Conservation (phyloP, 169 alveolate genomes). For the Eimeria necatrix region DNA sequence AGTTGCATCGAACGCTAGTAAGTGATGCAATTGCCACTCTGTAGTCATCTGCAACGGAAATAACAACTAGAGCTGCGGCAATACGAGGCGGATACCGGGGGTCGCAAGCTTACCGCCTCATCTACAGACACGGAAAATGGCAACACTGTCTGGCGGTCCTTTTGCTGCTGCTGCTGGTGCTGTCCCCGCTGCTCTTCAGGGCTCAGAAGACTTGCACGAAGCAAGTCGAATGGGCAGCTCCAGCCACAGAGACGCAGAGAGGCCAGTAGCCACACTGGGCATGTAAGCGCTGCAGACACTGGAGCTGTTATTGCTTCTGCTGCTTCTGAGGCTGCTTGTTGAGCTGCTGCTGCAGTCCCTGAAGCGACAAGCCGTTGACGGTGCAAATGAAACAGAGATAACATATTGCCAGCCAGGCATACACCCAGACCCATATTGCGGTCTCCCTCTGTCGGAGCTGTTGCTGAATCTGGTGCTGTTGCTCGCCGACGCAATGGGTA, state of each 20-base stretch:
- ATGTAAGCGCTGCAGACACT: background rate
- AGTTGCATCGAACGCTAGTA: no score
- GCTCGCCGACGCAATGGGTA: background rate
- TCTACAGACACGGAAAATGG: background rate
- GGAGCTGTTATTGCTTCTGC: background rate
- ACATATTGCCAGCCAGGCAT: constrained; percentile 4
- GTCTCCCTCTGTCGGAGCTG: background rate
- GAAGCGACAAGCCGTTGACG: background rate
- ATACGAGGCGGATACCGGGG: no score
- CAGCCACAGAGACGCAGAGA: constrained; percentile 16
- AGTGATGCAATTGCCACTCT: no score
- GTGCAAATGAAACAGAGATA: background rate
- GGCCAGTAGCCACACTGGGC: background rate
- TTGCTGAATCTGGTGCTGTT: background rate
- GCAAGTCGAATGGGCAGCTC: background rate
- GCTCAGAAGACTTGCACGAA: background rate
- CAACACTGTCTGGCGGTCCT: background rate
- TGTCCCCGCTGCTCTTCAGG: constrained; percentile 26
- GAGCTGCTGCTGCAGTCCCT: background rate
- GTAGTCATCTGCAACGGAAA: no score
- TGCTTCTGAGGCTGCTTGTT: background rate
- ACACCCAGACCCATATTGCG: background rate
- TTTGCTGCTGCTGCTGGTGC: constrained; percentile 9
- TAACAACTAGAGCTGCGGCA: background rate
- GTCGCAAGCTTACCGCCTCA: constrained; percentile 8